Conservation (phyloP, 1,139 yeast species). For the Lodderomyces parapsilosis region DNA sequence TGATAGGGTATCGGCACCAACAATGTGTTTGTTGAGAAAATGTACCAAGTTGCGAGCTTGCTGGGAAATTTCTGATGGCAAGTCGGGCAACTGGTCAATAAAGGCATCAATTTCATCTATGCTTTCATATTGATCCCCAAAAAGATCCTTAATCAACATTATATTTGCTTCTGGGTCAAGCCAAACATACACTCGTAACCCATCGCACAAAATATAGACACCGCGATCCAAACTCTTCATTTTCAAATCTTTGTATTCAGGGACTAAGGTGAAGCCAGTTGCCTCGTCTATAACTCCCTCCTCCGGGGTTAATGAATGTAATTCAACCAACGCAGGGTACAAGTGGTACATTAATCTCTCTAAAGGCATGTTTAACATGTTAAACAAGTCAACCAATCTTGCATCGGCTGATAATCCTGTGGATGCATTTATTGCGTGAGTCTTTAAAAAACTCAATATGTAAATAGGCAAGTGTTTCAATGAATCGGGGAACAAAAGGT, state of each 20-base stretch:
- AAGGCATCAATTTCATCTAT: slow-evolving; percentile 47
- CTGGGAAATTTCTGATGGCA: slow-evolving; percentile 66
- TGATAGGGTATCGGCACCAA: slow-evolving; percentile 40
- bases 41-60: slow-evolving; percentile 65
- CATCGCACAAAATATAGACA: slow-evolving; percentile 75
- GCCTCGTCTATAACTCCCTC: slow-evolving; percentile 45
- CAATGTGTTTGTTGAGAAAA: slow-evolving; percentile 45
- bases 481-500: slow-evolving; percentile 79
- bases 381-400: slow-evolving; percentile 58
- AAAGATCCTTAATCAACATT: slow-evolving; percentile 66
- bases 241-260: slow-evolving; percentile 46
- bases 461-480: slow-evolving; percentile 71
- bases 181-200: slow-evolving; percentile 62
- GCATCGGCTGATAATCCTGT: slow-evolving; percentile 49
- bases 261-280: slow-evolving; percentile 52
- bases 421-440: slow-evolving; percentile 57
- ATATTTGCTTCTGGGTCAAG: slow-evolving; percentile 72
- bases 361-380: slow-evolving; percentile 55
- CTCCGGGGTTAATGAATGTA: slow-evolving; percentile 61
- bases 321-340: slow-evolving; percentile 78
- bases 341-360: slow-evolving; percentile 63
- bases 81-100: slow-evolving; percentile 65
- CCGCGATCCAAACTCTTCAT: slow-evolving; percentile 62
- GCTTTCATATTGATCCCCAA: slow-evolving; percentile 54
- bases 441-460: slow-evolving; percentile 67